phyloP scores from a whole-genome alignment of 495 filamentous ascomycete genomes.

The Bacidia rubella region DNA sequence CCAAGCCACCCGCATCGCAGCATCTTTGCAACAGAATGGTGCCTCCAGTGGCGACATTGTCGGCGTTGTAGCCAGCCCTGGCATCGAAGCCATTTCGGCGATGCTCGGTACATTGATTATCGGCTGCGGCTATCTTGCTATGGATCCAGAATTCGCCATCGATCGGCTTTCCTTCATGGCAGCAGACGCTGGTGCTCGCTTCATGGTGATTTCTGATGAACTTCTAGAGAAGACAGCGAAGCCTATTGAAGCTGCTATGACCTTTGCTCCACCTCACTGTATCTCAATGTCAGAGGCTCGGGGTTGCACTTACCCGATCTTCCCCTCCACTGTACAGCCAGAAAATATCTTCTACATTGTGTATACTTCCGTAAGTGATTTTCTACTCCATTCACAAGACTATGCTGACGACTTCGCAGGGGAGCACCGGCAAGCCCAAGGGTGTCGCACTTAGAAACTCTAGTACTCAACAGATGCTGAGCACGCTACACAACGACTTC shows the following conservation, averaged over 20 bases:
- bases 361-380: conserved; percentile 20
- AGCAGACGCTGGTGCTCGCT: conserved; percentile 9
- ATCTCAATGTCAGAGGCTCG: conserved; percentile 7
- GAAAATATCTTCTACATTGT: conserved; percentile 19
- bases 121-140: conserved; percentile 60
- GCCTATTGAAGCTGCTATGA: conserved; percentile 4
- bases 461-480: conserved; percentile 21
- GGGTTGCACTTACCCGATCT: conserved; percentile 2
- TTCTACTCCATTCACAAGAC: not conserved
- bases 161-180: conserved; percentile 19
- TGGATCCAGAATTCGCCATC: conserved; percentile 38
- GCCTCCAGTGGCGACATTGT: conserved; percentile 40
- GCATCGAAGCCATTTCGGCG: conserved; percentile 48
- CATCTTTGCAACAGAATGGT: conserved; percentile 34
- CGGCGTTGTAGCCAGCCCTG: conserved; percentile 59
- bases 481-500: conserved; percentile 15
- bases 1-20: conserved; percentile 50
- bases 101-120: conserved; percentile 60
- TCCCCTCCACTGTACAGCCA: conserved; percentile 1
- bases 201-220: conserved; percentile 11
- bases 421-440: conserved; percentile 25
- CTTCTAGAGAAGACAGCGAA: conserved; percentile 3
- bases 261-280: conserved; percentile 6
- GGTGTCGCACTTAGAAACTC: conserved; percentile 21
- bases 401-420: conserved; percentile 10